Conservation (phyloP, 257 asterid species). For the Nicotiana noctiflora region DNA sequence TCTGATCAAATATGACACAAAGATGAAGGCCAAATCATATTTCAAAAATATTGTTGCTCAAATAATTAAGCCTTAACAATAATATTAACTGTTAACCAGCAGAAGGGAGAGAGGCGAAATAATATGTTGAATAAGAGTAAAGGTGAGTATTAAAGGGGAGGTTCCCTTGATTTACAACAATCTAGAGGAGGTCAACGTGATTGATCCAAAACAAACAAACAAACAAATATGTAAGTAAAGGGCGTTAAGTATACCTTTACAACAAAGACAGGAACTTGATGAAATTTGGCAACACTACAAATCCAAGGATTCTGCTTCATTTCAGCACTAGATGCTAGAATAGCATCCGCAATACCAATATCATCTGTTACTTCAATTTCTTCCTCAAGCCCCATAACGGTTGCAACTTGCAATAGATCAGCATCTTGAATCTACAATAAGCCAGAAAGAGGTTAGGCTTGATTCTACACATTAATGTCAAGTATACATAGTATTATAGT, state of each 20-base stretch:
- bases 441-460: conserved; percentile 5
- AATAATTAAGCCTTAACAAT: too few species aligned
- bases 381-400: conserved; percentile 86
- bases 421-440: conserved; percentile 74
- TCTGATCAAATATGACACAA: too few species aligned
- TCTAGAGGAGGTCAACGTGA: background rate
- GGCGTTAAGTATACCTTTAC: conserved; percentile 53
- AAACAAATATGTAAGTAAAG: background rate
- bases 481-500: background rate
- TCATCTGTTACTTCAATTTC: conserved; percentile 75
- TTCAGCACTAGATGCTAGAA: conserved; percentile 69
- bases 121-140: too few species aligned
- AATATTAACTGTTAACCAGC: too few species aligned
- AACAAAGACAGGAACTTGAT: conserved; percentile 74
- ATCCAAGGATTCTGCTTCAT: conserved; percentile 91
- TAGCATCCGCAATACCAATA: conserved; percentile 74
- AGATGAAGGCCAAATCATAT: too few species aligned
- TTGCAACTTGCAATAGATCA: conserved; percentile 79
- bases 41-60: too few species aligned
- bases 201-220: conserved; percentile 1
- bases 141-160: too few species aligned
- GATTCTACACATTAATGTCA: background rate
- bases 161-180: background rate
- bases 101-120: too few species aligned
- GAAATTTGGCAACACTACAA: conserved; percentile 84